Conservation (phyloP, 2,329 filamentous ascomycete genomes). For the Claviceps monticola region DNA sequence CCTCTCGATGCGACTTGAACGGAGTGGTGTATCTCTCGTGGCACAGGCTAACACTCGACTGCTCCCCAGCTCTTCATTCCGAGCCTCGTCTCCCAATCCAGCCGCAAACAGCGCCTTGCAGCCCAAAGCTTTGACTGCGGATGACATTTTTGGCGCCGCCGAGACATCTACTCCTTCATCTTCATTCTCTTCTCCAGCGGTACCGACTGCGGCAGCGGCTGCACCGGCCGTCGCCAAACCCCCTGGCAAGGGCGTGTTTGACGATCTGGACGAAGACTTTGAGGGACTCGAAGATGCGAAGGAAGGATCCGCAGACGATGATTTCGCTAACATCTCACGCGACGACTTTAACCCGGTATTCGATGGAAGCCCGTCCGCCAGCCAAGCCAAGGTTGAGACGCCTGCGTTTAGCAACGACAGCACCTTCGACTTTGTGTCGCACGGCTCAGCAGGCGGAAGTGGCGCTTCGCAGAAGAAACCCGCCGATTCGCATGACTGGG, state of each 20-base stretch:
- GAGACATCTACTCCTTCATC: background rate
- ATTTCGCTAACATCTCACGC: conserved; percentile 61
- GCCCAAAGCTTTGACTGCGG: conserved; percentile 18
- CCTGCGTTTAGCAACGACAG: conserved; percentile 39
- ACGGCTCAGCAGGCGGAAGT: conserved; percentile 17
- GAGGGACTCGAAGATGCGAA: conserved; percentile 74
- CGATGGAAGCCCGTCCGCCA: conserved; percentile 50
- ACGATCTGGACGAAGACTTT: conserved; percentile 68
- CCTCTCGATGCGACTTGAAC: no score
- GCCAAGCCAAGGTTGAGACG: conserved; percentile 39
- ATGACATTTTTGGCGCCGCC: conserved; percentile 29
- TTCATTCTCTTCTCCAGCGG: background rate
- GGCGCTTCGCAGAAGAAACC: conserved; percentile 24
- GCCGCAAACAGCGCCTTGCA: conserved; percentile 15
- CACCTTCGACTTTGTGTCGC: conserved; percentile 44
- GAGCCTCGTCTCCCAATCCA: conserved; percentile 19
- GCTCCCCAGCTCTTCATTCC: conserved; percentile 12
- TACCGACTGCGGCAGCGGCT: background rate
- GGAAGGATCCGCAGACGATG: conserved; percentile 65
- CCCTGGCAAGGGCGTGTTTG: conserved; percentile 42
- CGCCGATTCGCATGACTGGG: conserved; percentile 67
- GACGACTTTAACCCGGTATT: conserved; percentile 76
- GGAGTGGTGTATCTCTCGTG: background rate
- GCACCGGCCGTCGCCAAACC: conserved; percentile 15
- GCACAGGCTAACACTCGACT: background rate